Evolutionary conservation across 2,329 filamentous ascomycete genomes (phyloP), one percentile per base, ranked within the genome.

Genomic region (Pseudovirgaria hyperparasitica): DNA sequence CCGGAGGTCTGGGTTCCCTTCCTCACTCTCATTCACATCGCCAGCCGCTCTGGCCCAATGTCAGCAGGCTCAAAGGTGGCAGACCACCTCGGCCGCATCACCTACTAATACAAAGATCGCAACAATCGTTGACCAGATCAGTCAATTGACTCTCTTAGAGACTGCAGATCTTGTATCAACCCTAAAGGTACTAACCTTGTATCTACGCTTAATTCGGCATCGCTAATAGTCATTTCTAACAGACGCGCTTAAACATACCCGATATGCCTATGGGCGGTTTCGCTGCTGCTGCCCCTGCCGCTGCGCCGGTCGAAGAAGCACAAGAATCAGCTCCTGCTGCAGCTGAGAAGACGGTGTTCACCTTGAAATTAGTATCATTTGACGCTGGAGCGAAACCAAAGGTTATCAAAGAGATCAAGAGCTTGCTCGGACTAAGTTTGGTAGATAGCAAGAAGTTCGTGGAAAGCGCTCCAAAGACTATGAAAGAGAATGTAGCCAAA

Each of bases 371-470:
- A 37, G 70, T 82, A 58, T 79, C 78, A 19, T 92, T 96, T 55
- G 92, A 98, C 28, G 69, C 85, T 16, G 69, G 62, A 26, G 65
- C 87, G 39, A 99, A 99, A 70, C 85, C 92, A 48, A 99, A 99
- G 79, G 68, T 98, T 48, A 99, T 98, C 71, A 99, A 99, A 73
- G 90, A 99, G 67, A 72, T 99, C 65, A 99, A 99, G 76, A 76
- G 74, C 50, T 70, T 98, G 73, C 67, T 99, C 34, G 90, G 90
- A 22, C 63, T 98, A 52, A 92, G 82, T 55, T 70, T 99, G 65
- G 92, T 99, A 43, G 90, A 99, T 62, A 92, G 82, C 64, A 99
- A 99, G 79, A 99, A 99, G 69, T 99, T 99, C 50, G 90, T 98
- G 41, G 90, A 99, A 70, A 84, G 82, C 52, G 86, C 82, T 43